Percentiles rank a stretch among this genome's conserved stretches.
These are phyloP conservation scores for Crinitomyces ghanaensis DNA, from an alignment of 805 yeast species.

Conservation along the genomic window DNA sequence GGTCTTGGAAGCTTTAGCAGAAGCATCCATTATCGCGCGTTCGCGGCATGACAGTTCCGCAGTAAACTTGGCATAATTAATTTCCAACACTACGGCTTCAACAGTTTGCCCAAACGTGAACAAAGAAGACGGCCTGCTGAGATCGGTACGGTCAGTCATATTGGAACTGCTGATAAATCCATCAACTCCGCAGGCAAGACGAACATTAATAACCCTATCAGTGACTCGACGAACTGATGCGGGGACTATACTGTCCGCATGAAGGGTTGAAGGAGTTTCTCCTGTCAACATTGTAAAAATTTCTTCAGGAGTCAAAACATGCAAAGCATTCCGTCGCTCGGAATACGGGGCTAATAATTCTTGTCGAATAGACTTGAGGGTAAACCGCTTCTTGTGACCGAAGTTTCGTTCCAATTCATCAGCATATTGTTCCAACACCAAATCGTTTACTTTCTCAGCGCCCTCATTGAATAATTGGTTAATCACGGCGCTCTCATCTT, in stretches of 20 bases:
- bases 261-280: constrained; percentile 60
- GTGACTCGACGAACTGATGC: constrained; percentile 57
- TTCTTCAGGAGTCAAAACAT: constrained; percentile 50
- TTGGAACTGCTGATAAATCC: constrained; percentile 32
- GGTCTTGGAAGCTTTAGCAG: constrained; percentile 30
- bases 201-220: constrained; percentile 32
- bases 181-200: constrained; percentile 52
- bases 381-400: constrained; percentile 57
- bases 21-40: constrained; percentile 48
- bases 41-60: constrained; percentile 65
- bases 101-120: constrained; percentile 60
- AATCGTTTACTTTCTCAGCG: constrained; percentile 71
- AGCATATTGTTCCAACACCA: constrained; percentile 85
- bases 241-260: constrained; percentile 61
- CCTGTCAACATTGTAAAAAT: constrained; percentile 86
- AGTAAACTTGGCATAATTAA: constrained; percentile 63
- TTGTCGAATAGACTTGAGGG: constrained; percentile 70
- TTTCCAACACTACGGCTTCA: constrained; percentile 63
- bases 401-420: constrained; percentile 62
- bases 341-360: constrained; percentile 82
- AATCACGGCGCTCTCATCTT: constrained; percentile 65
- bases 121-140: constrained; percentile 16
- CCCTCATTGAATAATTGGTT: constrained; percentile 59
- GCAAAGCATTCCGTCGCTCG: constrained; percentile 71
- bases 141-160: constrained; percentile 26